Evolutionary conservation across 202 grass and related monocot species (phyloP).

Genomic region (Musa balbisiana): DNA sequence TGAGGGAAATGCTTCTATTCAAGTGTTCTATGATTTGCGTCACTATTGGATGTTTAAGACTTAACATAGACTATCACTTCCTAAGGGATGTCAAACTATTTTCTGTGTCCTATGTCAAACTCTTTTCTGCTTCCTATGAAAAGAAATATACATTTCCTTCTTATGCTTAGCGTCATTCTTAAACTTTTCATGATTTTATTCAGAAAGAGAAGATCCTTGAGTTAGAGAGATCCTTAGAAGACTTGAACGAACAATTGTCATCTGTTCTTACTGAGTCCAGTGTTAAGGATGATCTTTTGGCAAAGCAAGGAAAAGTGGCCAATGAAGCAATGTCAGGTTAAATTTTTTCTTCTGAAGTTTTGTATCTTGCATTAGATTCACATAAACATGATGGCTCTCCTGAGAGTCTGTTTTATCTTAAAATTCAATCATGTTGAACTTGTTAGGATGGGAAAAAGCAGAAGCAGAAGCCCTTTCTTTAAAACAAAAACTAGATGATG

Average conservation of each 20-base stretch:
- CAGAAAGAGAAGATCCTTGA: constrained; percentile 56
- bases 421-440: background rate
- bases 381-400: background rate
- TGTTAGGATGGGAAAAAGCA: constrained; percentile 74
- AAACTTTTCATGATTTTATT: constrained; percentile 7
- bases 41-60: background rate
- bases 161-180: constrained; percentile 4
- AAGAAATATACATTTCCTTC: background rate
- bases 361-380: background rate
- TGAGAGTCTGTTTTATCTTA: background rate
- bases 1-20: background rate
- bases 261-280: constrained; percentile 45
- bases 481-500: constrained; percentile 60
- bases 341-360: background rate
- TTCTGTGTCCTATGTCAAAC: background rate
- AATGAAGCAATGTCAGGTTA: constrained; percentile 90
- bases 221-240: constrained; percentile 66
- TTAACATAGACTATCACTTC: background rate
- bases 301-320: constrained; percentile 68
- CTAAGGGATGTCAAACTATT: no score
- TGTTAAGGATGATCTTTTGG: constrained; percentile 56
- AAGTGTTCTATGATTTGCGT: background rate
- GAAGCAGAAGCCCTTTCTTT: constrained; percentile 59
- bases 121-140: background rate
- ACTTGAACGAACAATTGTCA: constrained; percentile 56